These are phyloP conservation scores for Kodamaea suecica DNA, from an alignment of 1,139 yeast species.

Conservation along the genomic window DNA sequence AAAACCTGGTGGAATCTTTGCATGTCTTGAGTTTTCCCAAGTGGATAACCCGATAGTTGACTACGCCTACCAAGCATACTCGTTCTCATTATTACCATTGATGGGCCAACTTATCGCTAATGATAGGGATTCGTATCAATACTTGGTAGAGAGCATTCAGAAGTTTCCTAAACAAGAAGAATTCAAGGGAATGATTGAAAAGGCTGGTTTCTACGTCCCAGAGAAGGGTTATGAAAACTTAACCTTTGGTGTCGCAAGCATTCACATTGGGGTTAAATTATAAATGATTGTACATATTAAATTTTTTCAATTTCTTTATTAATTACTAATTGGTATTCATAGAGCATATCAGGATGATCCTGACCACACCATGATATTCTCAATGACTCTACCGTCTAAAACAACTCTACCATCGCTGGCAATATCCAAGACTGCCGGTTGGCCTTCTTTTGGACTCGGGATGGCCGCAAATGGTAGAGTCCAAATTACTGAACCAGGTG, in stretches of 20 bases:
- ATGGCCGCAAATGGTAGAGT: slow-evolving; percentile 23
- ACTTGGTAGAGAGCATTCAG: slow-evolving; percentile 88
- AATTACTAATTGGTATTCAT: background rate
- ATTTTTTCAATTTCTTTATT: no score
- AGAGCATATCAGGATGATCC: background rate
- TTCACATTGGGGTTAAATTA: slow-evolving; percentile 91
- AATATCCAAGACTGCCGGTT: slow-evolving; percentile 17
- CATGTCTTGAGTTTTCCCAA: slow-evolving; percentile 91
- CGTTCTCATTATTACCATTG: slow-evolving; percentile 82
- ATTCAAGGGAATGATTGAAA: slow-evolving; percentile 86
- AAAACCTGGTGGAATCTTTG: slow-evolving; percentile 98
- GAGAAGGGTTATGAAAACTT: slow-evolving; percentile 91
- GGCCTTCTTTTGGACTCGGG: background rate
- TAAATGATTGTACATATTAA: slow-evolving; percentile 15
- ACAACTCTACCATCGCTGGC: slow-evolving; percentile 28
- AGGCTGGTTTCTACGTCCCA: slow-evolving; percentile 87
- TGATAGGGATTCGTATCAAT: slow-evolving; percentile 93
- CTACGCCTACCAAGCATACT: slow-evolving; percentile 78
- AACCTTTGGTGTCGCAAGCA: slow-evolving; percentile 95
- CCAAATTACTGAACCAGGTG: slow-evolving; percentile 27
- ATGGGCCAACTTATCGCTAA: slow-evolving; percentile 95
- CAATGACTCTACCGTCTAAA: slow-evolving; percentile 34
- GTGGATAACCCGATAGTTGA: slow-evolving; percentile 80
- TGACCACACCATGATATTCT: slow-evolving; percentile 27
- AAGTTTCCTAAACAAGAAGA: slow-evolving; percentile 90